phyloP scores from a whole-genome alignment of 2,329 filamentous ascomycete genomes.

The Ceratocystis variospora region DNA sequence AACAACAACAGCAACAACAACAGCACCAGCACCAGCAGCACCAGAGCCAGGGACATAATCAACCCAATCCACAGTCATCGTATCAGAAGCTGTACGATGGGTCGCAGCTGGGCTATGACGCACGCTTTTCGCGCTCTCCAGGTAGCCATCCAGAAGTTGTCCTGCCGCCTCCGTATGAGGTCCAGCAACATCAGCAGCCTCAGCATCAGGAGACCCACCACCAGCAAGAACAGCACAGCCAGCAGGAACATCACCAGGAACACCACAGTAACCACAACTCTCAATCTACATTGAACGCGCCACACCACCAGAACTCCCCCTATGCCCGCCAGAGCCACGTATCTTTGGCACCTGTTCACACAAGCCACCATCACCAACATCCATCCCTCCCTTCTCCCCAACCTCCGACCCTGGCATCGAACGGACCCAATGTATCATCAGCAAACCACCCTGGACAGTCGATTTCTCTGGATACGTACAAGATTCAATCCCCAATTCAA shows the following conservation, averaged over 20 bases:
- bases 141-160: slow-evolving; percentile 45
- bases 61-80: slow-evolving; percentile 22
- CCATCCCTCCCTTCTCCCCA: slow-evolving; percentile 7
- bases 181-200: slow-evolving; percentile 33
- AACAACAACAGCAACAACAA: slow-evolving; percentile 9
- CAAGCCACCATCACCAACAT: slow-evolving; percentile 4
- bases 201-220: background rate
- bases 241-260: background rate
- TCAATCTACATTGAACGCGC: slow-evolving; percentile 37
- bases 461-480: slow-evolving; percentile 18
- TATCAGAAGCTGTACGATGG: slow-evolving; percentile 14
- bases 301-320: slow-evolving; percentile 34
- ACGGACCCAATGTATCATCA: slow-evolving; percentile 11
- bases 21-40: slow-evolving; percentile 30
- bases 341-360: slow-evolving; percentile 16
- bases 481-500: slow-evolving; percentile 14
- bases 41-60: slow-evolving; percentile 24
- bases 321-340: slow-evolving; percentile 18
- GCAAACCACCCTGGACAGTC: background rate
- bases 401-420: slow-evolving; percentile 21
- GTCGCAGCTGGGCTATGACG: slow-evolving; percentile 11
- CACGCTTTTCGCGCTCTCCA: slow-evolving; percentile 27
- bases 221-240: background rate
- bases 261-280: background rate
- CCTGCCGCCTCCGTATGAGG: slow-evolving; percentile 51